These are phyloP conservation scores for Cladosporium sp. DNA, from an alignment of 2,329 filamentous ascomycete genomes.

Conservation along the genomic window DNA sequence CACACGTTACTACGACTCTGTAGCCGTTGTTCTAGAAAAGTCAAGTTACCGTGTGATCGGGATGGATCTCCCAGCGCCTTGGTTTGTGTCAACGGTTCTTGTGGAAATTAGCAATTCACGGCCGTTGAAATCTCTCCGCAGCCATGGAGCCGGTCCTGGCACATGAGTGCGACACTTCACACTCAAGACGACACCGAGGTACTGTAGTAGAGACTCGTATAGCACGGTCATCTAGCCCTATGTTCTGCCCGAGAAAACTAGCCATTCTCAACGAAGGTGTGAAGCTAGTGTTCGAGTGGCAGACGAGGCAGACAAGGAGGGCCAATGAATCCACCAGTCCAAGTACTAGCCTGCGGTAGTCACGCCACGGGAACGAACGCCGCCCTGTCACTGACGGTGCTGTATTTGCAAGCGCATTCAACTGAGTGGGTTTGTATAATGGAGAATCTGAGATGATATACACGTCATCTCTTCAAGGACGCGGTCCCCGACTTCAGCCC, in stretches of 20 bases:
- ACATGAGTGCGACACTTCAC: not conserved
- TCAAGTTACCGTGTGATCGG: not conserved
- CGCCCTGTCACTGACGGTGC: too few relatives aligned
- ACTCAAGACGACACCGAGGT: not conserved
- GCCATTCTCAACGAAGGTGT: not conserved
- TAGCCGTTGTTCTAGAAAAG: slow-evolving; percentile 2
- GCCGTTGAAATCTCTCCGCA: not conserved
- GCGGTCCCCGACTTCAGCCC: not conserved
- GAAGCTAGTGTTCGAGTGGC: not conserved
- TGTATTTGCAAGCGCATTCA: not conserved
- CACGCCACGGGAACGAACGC: not conserved
- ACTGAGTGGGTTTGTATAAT: not conserved
- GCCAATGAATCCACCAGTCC: not conserved
- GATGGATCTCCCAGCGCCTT: not conserved
- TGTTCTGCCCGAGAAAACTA: not conserved
- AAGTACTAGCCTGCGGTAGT: not conserved
- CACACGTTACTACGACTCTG: too few relatives aligned
- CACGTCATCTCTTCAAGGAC: not conserved
- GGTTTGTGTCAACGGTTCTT: not conserved
- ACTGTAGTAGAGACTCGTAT: not conserved
- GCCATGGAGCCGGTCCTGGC: not conserved
- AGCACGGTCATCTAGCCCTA: not conserved
- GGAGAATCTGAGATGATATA: not conserved
- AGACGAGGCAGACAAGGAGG: not conserved
- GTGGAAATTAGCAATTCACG: not conserved